Conservation (phyloP, 1,284 basidiomycete species). For the Cutaneotrichosporon dermatis region DNA sequence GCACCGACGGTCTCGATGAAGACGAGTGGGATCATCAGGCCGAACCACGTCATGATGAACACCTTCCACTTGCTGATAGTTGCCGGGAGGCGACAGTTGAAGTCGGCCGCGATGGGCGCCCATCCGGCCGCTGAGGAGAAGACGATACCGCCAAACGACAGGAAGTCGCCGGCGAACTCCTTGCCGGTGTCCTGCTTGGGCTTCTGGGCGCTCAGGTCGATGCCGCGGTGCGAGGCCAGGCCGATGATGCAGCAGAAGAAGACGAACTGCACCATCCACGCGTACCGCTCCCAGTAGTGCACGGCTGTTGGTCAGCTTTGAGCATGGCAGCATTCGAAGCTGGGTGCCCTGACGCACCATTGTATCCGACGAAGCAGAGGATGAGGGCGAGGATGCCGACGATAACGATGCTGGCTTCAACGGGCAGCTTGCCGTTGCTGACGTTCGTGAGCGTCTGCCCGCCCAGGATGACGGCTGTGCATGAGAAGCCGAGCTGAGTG, state of each 20-base stretch:
- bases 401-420: no score
- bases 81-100: conserved; percentile 56
- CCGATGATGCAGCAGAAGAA: conserved; percentile 58
- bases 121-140: conserved; percentile 57
- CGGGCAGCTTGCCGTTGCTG: no score
- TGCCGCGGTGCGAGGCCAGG: conserved; percentile 56
- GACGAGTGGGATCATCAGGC: conserved; percentile 53
- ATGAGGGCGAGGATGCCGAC: no score
- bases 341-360: no score
- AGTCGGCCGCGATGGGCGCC: conserved; percentile 50
- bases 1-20: conserved; percentile 58
- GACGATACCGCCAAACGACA: conserved; percentile 59
- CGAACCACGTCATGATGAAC: conserved; percentile 58
- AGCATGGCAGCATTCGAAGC: no score
- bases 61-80: conserved; percentile 53
- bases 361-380: no score
- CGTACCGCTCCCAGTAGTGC: conserved; percentile 60
- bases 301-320: conserved; percentile 47
- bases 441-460: no score
- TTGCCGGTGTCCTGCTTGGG: conserved; percentile 53
- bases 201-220: conserved; percentile 50
- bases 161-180: conserved; percentile 49
- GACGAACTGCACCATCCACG: conserved; percentile 59
- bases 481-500: no score
- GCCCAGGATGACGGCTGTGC: no score